Evolutionary conservation across 257 asterid species (phyloP), one percentile per base, ranked within the genome.

Genomic region (Solanum stenotomum): DNA sequence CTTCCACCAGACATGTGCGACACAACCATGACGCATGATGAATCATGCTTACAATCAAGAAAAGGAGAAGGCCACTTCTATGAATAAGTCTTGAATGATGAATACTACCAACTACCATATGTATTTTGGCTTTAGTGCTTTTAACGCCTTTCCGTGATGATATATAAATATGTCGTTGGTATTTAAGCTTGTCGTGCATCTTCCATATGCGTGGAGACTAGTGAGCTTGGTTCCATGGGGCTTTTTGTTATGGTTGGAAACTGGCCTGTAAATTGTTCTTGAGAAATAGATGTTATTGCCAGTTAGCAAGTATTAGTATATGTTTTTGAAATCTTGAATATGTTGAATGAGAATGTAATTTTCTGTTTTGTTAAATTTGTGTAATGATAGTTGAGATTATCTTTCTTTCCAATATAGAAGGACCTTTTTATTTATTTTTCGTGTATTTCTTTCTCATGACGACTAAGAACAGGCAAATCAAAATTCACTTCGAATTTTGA

Each of bases 1-100:
- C 97, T 34, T 83, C 93, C 79, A 88, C 91, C 42, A 83, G 93
- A 91, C 90, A 90, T 59, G 67, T 91, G 67, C 89, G 56, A 5
- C 86, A 33, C 40, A 87, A 84, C 23, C 82, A 65, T 11, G 56
- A 44, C 2, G 22, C 70, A 0, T 77, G 83, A 75, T 78, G 84
- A 78, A 79, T 16, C 67, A 27, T 44, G 67, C 37, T 27, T 16
- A 16, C 85, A 14, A 44, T 14, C 38, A 29, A 15, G 27, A 27
- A 44, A 27, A 22, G 10, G 29, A n/a, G 63, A 16, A 27, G 67
- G 40, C 67, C 63, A 42, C 63, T 40, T 27, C 40, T 79, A 79
- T 44, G 85, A 79, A 79, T 79, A 79, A 71, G 85, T 79, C 40
- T 27, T 31, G 29, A 82, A 31, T 82, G 68, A n/a, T 81, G 67